phyloP scores from a whole-genome alignment of 768 basidiomycete genomes.

The Crassisporium funariophilum region DNA sequence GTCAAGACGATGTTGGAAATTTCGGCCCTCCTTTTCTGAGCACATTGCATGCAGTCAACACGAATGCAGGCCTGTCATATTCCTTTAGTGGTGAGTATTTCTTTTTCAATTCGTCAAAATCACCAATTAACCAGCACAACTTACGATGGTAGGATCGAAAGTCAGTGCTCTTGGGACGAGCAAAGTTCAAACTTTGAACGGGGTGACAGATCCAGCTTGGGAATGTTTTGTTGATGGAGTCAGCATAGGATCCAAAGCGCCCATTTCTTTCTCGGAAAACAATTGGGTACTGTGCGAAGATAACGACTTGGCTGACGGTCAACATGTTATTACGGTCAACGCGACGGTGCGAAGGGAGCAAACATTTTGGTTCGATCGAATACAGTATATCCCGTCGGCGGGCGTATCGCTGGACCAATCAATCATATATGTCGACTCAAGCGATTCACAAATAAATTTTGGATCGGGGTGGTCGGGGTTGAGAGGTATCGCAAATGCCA shows the following conservation, averaged over 20 bases:
- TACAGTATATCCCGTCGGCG: slow-evolving; percentile 25
- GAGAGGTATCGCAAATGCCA: slow-evolving; percentile 15
- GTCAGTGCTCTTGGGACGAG: slow-evolving; percentile 24
- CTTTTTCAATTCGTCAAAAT: slow-evolving; percentile 7
- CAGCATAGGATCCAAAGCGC: slow-evolving; percentile 12
- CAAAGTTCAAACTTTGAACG: slow-evolving; percentile 9
- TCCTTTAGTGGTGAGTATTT: slow-evolving; percentile 13
- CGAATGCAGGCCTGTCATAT: slow-evolving; percentile 18
- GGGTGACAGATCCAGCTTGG: slow-evolving; percentile 23
- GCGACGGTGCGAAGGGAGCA: slow-evolving; percentile 16
- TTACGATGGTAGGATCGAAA: slow-evolving; percentile 5
- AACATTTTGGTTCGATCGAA: slow-evolving; percentile 33
- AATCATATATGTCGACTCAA: slow-evolving; percentile 12
- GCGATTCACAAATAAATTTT: slow-evolving; percentile 22
- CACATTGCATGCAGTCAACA: slow-evolving; percentile 21
- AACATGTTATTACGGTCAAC: slow-evolving; percentile 25
- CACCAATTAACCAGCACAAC: not conserved
- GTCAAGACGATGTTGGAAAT: slow-evolving; percentile 12
- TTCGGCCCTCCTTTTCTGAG: slow-evolving; percentile 19
- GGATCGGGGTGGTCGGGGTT: slow-evolving; percentile 20
- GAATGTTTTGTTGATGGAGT: slow-evolving; percentile 28
- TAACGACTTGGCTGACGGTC: slow-evolving; percentile 15
- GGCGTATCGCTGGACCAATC: slow-evolving; percentile 14
- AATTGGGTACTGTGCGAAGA: slow-evolving; percentile 24
- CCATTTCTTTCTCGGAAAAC: slow-evolving; percentile 14